Base-by-base conservation (phyloP, 495 filamentous ascomycete genomes). In the Hypoxylon fragiforme region DNA sequence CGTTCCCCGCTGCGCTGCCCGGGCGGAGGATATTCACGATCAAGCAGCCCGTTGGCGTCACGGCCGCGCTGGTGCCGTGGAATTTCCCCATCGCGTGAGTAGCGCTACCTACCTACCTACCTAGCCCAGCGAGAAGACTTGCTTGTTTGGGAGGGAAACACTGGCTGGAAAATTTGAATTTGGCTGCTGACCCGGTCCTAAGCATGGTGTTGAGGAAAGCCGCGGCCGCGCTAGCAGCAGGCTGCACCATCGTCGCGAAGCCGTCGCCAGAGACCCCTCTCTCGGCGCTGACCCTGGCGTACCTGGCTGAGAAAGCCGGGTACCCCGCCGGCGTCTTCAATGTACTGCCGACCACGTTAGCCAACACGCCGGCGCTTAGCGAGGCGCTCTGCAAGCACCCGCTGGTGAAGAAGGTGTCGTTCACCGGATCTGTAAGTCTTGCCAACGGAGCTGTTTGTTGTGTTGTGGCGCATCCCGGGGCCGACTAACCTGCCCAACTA, bases 191-290 rank as follows among this genome's bases (percentile, higher is more conserved):
- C 9, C 9, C 3, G 15, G 20, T 16, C n/a, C 21, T 67, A 42
- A 81, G 80, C 1, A 87, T 89, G 83, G 75, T 88, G 12, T 69
- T 89, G 18, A 74, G 87, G 8, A 90, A 90, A 64, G 84, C 82
- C 3, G 77, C 79, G 24, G 84, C 85, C 1, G 87, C 87, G 6
- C 65, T 90, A 11, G 87, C 87, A 1, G 87, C 87, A 5, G 86
- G 86, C 1, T 90, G 87, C 65, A 85, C 85, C 2, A 82, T 87
- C 67, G 74, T 85, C 15, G 77, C 85, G 18, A 84, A 85, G 59
- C 85, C 86, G 3, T 85, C 84, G 11, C 85, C 85, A 21, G 82
- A 85, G 65, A 86, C 85, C 1, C 85, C 85, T 1, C 68, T 85
- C 18, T 81, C 77, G 34, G 76, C 77, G 0, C 65, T 82, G 3